phyloP scores from a whole-genome alignment of 2,329 filamentous ascomycete species.

The Botryotinia narcissicola region DNA sequence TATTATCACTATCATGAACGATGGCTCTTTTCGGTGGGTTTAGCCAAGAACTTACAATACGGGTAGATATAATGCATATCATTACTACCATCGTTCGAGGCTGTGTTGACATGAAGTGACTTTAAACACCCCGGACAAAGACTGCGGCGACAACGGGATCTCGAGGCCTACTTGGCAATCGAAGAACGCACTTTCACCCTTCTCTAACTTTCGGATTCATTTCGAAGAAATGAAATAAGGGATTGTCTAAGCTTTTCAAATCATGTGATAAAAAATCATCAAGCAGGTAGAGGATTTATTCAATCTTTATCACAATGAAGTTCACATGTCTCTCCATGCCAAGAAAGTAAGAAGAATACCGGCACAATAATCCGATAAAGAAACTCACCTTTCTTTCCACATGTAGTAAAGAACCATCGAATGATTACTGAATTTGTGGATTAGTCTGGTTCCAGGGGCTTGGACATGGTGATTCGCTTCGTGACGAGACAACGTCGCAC shows the following conservation, averaged over 20 bases:
- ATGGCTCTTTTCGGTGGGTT: background rate
- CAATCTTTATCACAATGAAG: background rate
- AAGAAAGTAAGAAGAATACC: background rate
- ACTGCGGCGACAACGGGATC: background rate
- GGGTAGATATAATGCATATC: background rate
- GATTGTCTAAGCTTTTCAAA: background rate
- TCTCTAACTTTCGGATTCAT: background rate
- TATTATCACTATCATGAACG: background rate
- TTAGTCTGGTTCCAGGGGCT: background rate
- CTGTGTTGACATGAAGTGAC: background rate
- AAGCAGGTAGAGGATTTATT: background rate
- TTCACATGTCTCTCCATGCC: background rate
- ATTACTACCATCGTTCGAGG: background rate
- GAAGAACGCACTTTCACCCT: background rate
- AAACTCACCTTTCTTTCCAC: background rate
- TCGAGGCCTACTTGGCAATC: background rate
- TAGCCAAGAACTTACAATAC: background rate
- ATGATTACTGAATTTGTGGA: background rate
- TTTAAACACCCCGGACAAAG: background rate
- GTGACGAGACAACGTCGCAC: background rate
- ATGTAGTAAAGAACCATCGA: background rate
- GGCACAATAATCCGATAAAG: background rate
- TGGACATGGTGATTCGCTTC: slow-evolving; percentile 8
- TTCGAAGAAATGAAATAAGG: background rate
- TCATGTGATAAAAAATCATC: background rate